Base-by-base conservation (phyloP, 23 red algal species). In the Porphyridium purpureum region DNA sequence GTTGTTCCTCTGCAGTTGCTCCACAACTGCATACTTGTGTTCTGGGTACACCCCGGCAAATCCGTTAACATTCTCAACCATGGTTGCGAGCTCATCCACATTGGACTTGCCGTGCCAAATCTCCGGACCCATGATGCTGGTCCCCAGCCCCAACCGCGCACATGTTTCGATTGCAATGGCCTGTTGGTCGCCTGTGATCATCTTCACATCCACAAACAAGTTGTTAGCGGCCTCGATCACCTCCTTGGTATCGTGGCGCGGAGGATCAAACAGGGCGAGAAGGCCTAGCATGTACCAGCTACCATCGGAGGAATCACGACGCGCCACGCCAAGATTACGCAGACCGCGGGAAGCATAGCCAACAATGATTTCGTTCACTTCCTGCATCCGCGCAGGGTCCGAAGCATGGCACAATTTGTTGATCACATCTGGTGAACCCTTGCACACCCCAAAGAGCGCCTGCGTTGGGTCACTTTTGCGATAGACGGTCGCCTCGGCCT, bases 31-130 rank as follows among this genome's bases (percentile, higher is more conserved):
- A 7, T 28, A 52, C 49, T 52, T 52, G 49, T 52, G 49, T 7
- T 52, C 49, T 28, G 49, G 49, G 30, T 28, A 52, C 30, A 52
- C 49, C 5, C 49, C 49, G 30, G 49, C 49, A 52, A 52, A 52
- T 52, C 49, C 49, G 30, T 52, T 28, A 5, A 28, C 49, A 28
- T 52, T 28, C 7, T 52, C 49, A 52, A 24, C 27, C n/a, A n/a
- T n/a, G n/a, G n/a, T n/a, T n/a, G n/a, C n/a, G 5, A 52, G 7
- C 30, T 52, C 49, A 5, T 28, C 49, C 27, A 52, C 49, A n/a
- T n/a, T n/a, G 30, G 4, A 28, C 49, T 52, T 52, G 7, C 49
- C 49, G 30, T 52, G 49, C 7, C 24, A 24, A 52, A 52, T 52
- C 7, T 52, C 49, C 27, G 49, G 24, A 28, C 30, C 49, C 27